These are phyloP conservation scores for Beauveria sp. DNA, from an alignment of 2,329 filamentous ascomycete species.

Conservation along the genomic window DNA sequence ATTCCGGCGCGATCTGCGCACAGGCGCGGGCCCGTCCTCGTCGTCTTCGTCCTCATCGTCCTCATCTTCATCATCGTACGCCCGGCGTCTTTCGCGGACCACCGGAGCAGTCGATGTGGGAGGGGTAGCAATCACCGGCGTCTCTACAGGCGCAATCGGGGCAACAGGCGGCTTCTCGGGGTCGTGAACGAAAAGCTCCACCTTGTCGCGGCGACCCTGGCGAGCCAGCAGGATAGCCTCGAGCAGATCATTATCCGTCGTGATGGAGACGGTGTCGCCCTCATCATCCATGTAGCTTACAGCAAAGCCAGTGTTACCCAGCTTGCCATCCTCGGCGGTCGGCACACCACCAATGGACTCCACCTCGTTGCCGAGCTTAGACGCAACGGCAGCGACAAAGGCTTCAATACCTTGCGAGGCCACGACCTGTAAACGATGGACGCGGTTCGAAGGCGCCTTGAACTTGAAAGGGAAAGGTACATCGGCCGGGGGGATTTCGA, in stretches of 20 bases:
- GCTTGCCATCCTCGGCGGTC: slow-evolving; percentile 67
- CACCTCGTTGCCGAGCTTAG: slow-evolving; percentile 78
- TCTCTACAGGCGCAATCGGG: slow-evolving; percentile 43
- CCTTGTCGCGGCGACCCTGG: slow-evolving; percentile 75
- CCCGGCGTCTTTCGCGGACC: slow-evolving; percentile 42
- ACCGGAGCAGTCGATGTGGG: slow-evolving; percentile 39
- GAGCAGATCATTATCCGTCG: slow-evolving; percentile 84
- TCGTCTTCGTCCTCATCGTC: slow-evolving; percentile 37
- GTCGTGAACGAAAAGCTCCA: slow-evolving; percentile 94
- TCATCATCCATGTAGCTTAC: slow-evolving; percentile 96
- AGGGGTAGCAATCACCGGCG: slow-evolving; percentile 36
- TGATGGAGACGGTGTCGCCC: slow-evolving; percentile 93
- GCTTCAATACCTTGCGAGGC: slow-evolving; percentile 73
- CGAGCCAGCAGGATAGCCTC: slow-evolving; percentile 84
- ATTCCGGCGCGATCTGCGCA: slow-evolving; percentile 24
- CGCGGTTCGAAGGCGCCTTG: slow-evolving; percentile 90
- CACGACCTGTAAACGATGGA: slow-evolving; percentile 82
- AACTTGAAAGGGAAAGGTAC: slow-evolving; percentile 96
- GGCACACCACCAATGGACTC: slow-evolving; percentile 78
- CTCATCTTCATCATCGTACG: slow-evolving; percentile 47
- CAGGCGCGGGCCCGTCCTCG: slow-evolving; percentile 36
- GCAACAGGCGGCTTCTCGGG: slow-evolving; percentile 80
- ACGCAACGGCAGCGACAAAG: slow-evolving; percentile 67
- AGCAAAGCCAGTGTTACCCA: slow-evolving; percentile 74
- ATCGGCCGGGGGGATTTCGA: slow-evolving; percentile 57